Percentiles rank a stretch among this genome's conserved stretches.
Conservation (phyloP, 306 rosid species). For the Trifolium repens region DNA sequence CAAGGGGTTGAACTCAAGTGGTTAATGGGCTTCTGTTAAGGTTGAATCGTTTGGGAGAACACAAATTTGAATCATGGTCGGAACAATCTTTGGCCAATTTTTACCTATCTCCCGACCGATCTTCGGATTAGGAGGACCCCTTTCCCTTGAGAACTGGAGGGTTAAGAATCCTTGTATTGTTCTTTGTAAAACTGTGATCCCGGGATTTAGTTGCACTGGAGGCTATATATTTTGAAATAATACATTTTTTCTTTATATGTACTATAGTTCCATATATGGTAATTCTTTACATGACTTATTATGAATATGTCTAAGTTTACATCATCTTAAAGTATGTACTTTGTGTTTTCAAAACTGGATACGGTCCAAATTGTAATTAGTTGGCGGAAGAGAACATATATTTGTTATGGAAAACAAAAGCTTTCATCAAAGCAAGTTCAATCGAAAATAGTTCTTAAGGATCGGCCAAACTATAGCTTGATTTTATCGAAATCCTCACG, state of each 20-base stretch:
- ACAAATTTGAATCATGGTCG: background rate
- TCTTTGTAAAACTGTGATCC: slow-evolving; percentile 35
- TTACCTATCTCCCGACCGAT: background rate
- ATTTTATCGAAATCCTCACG: slow-evolving; percentile 32
- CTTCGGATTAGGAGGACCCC: background rate
- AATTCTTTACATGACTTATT: slow-evolving; percentile 25
- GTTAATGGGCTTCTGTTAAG: background rate
- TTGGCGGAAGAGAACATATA: slow-evolving; percentile 20
- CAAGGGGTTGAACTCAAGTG: background rate
- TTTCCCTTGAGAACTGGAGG: background rate
- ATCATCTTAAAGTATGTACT: slow-evolving; percentile 26
- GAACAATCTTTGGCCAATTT: background rate
- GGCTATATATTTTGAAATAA: slow-evolving; percentile 29
- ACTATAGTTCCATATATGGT: slow-evolving; percentile 15
- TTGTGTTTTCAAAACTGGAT: slow-evolving; percentile 8
- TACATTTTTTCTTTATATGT: background rate
- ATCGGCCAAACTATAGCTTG: slow-evolving; percentile 11
- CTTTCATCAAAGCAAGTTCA: slow-evolving; percentile 24
- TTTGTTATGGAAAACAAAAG: slow-evolving; percentile 21
- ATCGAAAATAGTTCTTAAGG: slow-evolving; percentile 23
- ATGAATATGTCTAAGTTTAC: slow-evolving; percentile 24
- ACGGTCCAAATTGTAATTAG: slow-evolving; percentile 36
- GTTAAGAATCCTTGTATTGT: background rate
- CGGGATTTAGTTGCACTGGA: slow-evolving; percentile 38
- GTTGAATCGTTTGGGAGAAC: background rate